Evolutionary conservation across 2,329 filamentous ascomycete species (phyloP).

Genomic region (Cladosporium sp.): DNA sequence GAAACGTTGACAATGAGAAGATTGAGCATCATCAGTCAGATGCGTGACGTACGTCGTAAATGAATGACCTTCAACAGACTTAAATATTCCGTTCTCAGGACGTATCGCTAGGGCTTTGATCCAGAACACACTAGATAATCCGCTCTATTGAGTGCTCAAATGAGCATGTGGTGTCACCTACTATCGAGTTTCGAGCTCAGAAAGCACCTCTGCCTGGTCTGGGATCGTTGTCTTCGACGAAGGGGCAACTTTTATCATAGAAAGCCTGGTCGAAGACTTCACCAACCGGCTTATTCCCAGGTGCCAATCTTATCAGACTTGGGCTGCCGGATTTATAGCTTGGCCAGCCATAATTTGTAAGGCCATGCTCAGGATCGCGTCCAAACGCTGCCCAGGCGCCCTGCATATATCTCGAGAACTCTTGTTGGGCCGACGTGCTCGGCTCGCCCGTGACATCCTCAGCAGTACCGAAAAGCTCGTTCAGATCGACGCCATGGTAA

Average conservation of each 20-base stretch:
- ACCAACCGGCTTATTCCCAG: not conserved
- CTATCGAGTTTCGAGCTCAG: not conserved
- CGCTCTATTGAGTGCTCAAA: too few species aligned
- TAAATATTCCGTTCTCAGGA: too few species aligned
- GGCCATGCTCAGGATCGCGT: constrained; percentile 25
- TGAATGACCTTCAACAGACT: too few species aligned
- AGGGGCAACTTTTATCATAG: not conserved
- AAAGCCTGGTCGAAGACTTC: not conserved
- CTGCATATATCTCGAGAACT: constrained; percentile 21
- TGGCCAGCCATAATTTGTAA: constrained; percentile 18
- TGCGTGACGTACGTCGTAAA: too few species aligned
- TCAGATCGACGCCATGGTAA: constrained; percentile 29
- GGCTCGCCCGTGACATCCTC: constrained; percentile 21
- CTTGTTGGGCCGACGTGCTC: constrained; percentile 14
- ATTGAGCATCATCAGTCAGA: too few species aligned
- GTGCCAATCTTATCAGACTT: constrained; percentile 11
- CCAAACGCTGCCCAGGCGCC: constrained; percentile 31
- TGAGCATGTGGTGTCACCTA: not conserved
- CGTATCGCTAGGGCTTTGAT: too few species aligned
- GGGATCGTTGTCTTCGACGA: not conserved
- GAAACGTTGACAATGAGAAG: too few species aligned
- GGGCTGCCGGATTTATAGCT: constrained; percentile 9
- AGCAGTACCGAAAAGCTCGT: constrained; percentile 28
- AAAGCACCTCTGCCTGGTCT: constrained; percentile 2
- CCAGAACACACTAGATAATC: too few species aligned